Percentiles rank a stretch among this genome's conserved stretches.
Conservation (phyloP, 768 basidiomycete species). For the Termitomyces titanicus region DNA sequence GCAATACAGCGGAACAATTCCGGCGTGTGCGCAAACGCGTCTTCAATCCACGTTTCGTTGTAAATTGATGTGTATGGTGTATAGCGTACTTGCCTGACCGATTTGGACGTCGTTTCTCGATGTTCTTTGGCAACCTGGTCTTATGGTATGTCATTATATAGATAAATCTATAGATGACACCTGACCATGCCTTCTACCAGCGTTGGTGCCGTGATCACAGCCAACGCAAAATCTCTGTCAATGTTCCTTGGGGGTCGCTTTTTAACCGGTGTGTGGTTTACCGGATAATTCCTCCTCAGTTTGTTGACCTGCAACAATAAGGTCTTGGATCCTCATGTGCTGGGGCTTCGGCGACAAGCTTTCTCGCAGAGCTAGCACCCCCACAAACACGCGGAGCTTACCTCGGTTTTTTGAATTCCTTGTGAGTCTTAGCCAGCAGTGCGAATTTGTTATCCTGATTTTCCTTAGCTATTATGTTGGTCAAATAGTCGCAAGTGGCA, state of each 20-base stretch:
- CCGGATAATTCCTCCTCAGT: background rate
- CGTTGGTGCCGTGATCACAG: slow-evolving; percentile 45
- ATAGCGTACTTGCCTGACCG: slow-evolving; percentile 43
- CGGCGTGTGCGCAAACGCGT: slow-evolving; percentile 30
- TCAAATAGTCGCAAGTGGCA: slow-evolving; percentile 51
- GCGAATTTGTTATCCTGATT: background rate
- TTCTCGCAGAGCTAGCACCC: slow-evolving; percentile 47
- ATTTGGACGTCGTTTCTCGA: slow-evolving; percentile 46
- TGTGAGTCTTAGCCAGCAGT: slow-evolving; percentile 24
- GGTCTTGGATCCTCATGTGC: slow-evolving; percentile 42
- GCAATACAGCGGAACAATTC: slow-evolving; percentile 36
- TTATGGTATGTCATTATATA: slow-evolving; percentile 32
- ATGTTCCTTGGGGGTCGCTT: slow-evolving; percentile 48
- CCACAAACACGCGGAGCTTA: slow-evolving; percentile 46
- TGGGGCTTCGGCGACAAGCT: slow-evolving; percentile 46
- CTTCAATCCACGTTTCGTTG: background rate
- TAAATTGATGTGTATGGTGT: background rate
- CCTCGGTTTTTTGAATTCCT: slow-evolving; percentile 50
- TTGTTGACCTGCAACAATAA: slow-evolving; percentile 6
- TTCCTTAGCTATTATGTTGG: slow-evolving; percentile 43
- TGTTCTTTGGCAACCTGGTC: slow-evolving; percentile 45
- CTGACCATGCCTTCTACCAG: slow-evolving; percentile 20
- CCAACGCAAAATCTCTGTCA: slow-evolving; percentile 39
- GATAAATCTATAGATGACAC: background rate
- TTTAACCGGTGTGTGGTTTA: slow-evolving; percentile 39